Evolutionary conservation across 179 eudicot species (phyloP).

Genomic region (Beta macrorhiza): DNA sequence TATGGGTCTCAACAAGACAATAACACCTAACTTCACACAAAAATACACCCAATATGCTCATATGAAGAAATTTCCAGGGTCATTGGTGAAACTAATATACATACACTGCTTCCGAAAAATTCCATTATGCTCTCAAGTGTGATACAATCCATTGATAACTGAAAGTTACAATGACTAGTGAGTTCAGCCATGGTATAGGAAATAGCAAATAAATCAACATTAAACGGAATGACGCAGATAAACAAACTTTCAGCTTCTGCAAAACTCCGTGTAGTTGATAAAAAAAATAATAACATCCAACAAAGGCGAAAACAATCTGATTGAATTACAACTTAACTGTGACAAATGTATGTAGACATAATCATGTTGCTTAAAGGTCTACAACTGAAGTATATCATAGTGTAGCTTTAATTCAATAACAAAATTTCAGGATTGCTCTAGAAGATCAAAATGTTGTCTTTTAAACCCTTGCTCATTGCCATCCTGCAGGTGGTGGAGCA

Average conservation of each 20-base stretch:
- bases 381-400: conserved; percentile 7
- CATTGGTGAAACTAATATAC: too few relatives aligned
- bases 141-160: neutral
- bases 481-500: conserved; percentile 11
- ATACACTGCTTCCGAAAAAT: too few relatives aligned
- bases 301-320: neutral
- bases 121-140: too few relatives aligned
- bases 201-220: neutral
- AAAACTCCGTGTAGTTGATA: neutral
- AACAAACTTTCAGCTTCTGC: neutral
- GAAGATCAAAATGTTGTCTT: neutral
- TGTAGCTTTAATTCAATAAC: neutral
- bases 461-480: conserved; percentile 10
- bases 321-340: conserved; percentile 2
- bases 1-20: too few relatives aligned
- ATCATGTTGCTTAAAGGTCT: conserved; percentile 1
- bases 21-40: too few relatives aligned
- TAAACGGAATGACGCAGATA: neutral
- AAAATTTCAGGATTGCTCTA: neutral
- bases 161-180: neutral
- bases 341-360: too few relatives aligned
- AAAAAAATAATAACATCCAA: neutral
- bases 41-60: too few relatives aligned
- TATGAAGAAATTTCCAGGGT: too few relatives aligned
- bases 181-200: neutral